phyloP scores from a whole-genome alignment of 2,329 filamentous ascomycete species.

The Lecanicillium sp. region DNA sequence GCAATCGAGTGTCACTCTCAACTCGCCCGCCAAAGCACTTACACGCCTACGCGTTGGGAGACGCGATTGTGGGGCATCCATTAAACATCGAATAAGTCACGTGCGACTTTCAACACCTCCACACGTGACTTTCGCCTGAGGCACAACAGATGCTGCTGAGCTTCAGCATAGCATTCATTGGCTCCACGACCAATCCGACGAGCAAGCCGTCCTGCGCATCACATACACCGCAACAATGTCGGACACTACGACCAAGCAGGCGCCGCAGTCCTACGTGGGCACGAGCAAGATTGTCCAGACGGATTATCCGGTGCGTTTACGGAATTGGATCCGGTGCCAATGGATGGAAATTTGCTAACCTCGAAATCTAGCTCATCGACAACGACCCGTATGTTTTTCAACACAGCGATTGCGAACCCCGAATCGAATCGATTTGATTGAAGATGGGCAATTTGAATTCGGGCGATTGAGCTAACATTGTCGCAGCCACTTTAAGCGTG shows the following conservation, averaged over 20 bases:
- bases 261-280: constrained; percentile 29
- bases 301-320: constrained; percentile 72
- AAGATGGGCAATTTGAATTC: neutral
- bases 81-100: constrained; percentile 4
- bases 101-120: constrained; percentile 6
- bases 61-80: constrained; percentile 20
- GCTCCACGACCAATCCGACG: constrained; percentile 18
- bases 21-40: neutral
- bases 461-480: neutral
- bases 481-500: constrained; percentile 79
- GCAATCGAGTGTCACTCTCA: neutral
- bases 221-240: constrained; percentile 31
- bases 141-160: constrained; percentile 19
- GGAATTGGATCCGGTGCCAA: constrained; percentile 19
- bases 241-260: constrained; percentile 33
- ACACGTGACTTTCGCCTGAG: constrained; percentile 29
- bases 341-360: constrained; percentile 20
- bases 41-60: constrained; percentile 16
- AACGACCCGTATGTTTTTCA: constrained; percentile 75
- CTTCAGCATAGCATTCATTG: constrained; percentile 18
- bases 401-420: neutral
- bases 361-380: constrained; percentile 77
- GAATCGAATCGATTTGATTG: neutral
- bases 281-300: constrained; percentile 70
- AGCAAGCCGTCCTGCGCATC: constrained; percentile 22